Evolutionary conservation across 208 protist genomes (phyloP).

Genomic region (Trypanosoma lewisi): DNA sequence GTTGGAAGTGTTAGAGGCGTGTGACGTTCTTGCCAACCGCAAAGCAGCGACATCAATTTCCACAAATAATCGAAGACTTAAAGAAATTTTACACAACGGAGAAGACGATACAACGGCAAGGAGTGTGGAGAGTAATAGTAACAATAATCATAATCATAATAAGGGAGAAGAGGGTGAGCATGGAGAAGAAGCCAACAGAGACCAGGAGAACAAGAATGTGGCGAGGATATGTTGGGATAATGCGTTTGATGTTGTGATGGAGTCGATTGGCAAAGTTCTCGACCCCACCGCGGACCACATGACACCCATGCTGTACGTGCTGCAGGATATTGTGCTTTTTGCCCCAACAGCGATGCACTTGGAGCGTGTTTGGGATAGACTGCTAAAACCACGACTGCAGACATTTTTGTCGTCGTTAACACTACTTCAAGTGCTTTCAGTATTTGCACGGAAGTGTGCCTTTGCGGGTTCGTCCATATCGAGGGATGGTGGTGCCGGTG

Average conservation of each 20-base stretch:
- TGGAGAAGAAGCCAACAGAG: background rate
- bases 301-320: constrained; percentile 45
- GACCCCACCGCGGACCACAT: constrained; percentile 43
- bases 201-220: constrained; percentile 10
- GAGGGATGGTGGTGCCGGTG: background rate
- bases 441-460: constrained; percentile 72
- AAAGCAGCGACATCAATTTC: background rate
- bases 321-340: constrained; percentile 84
- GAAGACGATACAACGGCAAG: background rate
- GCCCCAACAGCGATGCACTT: constrained; percentile 68
- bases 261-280: constrained; percentile 49
- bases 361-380: constrained; percentile 53
- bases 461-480: constrained; percentile 28
- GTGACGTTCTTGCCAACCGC: constrained; percentile 27
- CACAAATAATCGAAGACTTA: background rate
- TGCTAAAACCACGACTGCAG: constrained; percentile 44
- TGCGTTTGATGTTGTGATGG: constrained; percentile 44
- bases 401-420: constrained; percentile 35
- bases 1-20: constrained; percentile 35
- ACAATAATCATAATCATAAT: too few species aligned
- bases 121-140: background rate
- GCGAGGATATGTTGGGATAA: constrained; percentile 72
- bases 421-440: constrained; percentile 51
- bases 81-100: constrained; percentile 6
- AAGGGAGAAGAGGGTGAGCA: constrained; percentile 12